Evolutionary conservation across 1,284 basidiomycete genomes (phyloP), one percentile per base, ranked within the genome.

Genomic region (Pyrrhoderma lamaoense): DNA sequence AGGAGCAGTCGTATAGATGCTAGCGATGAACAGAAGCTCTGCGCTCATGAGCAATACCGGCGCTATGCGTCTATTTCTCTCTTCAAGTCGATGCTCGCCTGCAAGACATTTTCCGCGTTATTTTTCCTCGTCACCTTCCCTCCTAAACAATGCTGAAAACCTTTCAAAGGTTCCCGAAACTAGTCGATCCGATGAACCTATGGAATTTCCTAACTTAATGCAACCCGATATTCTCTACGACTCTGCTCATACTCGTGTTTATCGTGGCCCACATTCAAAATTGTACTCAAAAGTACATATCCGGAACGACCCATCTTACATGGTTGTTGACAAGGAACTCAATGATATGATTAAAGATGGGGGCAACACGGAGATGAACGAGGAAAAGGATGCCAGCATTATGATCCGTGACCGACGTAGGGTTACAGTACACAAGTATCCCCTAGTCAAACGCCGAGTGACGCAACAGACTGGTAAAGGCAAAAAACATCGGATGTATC

Each of bases 391-490:
- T n/a, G 51, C 58, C 9, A 56, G 21, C 47, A 55, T 45, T 57
- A 59, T 45, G 60, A 58, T 37, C 37, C 51, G 16, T 42, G 60
- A 62, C 21, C 55, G 57, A 21, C 13, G 47, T 19, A 19, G 42
- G 42, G 25, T 42, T 34, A 65, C 67, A 31, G 68, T 85, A 27
- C 77, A 82, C 62, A 65, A 73, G 22, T 84, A 80, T 57, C 74
- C 78, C 1, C 70, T 88, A 53, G 65, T 85, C 58, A 64, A 63
- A 42, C 77, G 81, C 2, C 73, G 79, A 44, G 80, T 90, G 59
- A 82, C 80, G 3, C 84, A 88, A 57, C 89, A 93, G 74, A 93
- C 89, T 0, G 82, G 82, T 49, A 94, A 94, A 67, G 91, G 91
- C 36, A 91, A 89, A 62, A 82, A 85, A 54, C 76, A 79, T 22